Base-by-base conservation (phyloP, 331 rosid genomes). In the Saraca asoca region DNA sequence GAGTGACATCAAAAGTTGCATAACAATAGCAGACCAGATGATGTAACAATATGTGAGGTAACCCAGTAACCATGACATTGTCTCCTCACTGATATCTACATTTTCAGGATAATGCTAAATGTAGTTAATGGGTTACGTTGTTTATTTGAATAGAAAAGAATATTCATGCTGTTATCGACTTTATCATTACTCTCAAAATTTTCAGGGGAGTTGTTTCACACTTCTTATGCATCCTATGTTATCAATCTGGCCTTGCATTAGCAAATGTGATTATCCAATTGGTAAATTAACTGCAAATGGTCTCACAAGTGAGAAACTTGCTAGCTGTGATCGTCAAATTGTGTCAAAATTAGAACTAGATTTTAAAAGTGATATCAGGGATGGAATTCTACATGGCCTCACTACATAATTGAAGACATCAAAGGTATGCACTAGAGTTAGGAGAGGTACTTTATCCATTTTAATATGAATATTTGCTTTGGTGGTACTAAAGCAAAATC, bases 1-100 rank as follows among this genome's bases (percentile, higher is more conserved):
- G 83, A 78, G 62, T 78, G 79, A 79, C 83, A 78, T 64, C 83
- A 78, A 49, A 78, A 78, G 73, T 57, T 78, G 64, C 83, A 78
- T 66, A 78, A 78, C 46, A 69, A 69, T 64, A 68, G 73, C 57
- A 78, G 73, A 64, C 83, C 76, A 9, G 79, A 78, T 63, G 83
- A 78, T 69, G 72, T 73, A 18, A 58, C 62, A 68, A 69, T 78
- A 68, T 78, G 76, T 43, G 79, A 78, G 82, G 82, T 78, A 68
- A 43, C 56, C 12, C 8, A 11, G 43, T 54, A 44, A n/a, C 29
- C 48, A 9, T 16, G 46, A 41, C 15, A 15, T 42, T 64, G 14
- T n/a, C 45, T 68, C 12, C 45, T 15, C 42, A 29, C 0, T 64
- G 29, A 4, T 15, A 54, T 53, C n/a, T n/a, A 10, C 6, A 45